Evolutionary conservation across 2,329 filamentous ascomycete species (phyloP), one percentile per base, ranked within the genome.

Genomic region (Coniochaeta sp.): DNA sequence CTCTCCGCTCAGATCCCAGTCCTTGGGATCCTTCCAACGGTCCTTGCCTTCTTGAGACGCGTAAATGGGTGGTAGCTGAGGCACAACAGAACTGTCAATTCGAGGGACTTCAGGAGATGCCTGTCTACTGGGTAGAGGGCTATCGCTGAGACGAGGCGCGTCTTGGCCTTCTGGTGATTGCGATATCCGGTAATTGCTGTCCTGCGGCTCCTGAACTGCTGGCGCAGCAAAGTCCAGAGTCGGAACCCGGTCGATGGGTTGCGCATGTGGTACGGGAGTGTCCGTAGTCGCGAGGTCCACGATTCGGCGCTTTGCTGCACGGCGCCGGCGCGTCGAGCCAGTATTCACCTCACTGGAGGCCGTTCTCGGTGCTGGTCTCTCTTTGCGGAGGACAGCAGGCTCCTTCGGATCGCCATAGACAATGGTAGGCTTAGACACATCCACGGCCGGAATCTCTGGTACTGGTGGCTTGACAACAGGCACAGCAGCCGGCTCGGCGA

Each of bases 391-490:
- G 1, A 84, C 77, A 0, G 77, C 67, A 3, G 79, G 73, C 62
- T 85, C 82, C 64, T 74, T 79, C 2, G 77, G 75, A 17, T 71
- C 62, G 44, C 80, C 79, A 62, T 86, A 81, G 47, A 86, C 76
- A 57, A 86, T 83, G 31, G 85, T 76, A 24, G 87, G 82, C 67
- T 89, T 91, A 75, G 85, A 87, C 17, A 90, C 83, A 62, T 90
- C 81, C 2, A 88, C 79, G 6, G 83, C 79, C 8, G 81, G 79
- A 11, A 87, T 76, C 66, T 90, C 87, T 16, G 85, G 81, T 4
- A 81, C 79, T 28, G 81, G 79, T 16, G 88, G 85, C 71, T 89
- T 91, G 61, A 96, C 83, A 17, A 96, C 87, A 0, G 92, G 91
- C 9, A 92, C 87, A 40, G 84, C 87, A 28, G 89, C 83, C 19